A percentile compares a stretch with the other conserved stretches of the same genome.
Conservation (phyloP, 2,329 filamentous ascomycete genomes). For the Bipolaris victoriae region DNA sequence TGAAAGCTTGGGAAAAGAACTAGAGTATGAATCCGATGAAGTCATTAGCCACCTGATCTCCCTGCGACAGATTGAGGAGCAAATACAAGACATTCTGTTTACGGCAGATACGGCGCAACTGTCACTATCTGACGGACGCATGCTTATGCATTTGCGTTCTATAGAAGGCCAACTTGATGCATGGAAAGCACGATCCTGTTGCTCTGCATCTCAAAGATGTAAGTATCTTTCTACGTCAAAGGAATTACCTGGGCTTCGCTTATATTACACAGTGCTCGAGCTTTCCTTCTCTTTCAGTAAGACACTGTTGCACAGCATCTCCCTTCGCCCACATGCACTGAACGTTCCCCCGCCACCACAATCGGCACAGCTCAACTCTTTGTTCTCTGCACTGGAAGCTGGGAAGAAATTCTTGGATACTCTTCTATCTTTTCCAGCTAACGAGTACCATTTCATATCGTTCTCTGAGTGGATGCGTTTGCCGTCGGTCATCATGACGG, state of each 20-base stretch:
- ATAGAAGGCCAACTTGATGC: slow-evolving; percentile 36
- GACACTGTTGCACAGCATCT: slow-evolving; percentile 37
- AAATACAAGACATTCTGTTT: slow-evolving; percentile 40
- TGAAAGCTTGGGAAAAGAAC: slow-evolving; percentile 21
- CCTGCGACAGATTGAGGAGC: slow-evolving; percentile 42
- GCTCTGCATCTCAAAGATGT: slow-evolving; percentile 29
- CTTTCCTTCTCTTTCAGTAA: slow-evolving; percentile 38
- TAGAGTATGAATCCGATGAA: slow-evolving; percentile 37
- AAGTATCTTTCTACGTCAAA: background rate
- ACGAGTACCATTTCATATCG: slow-evolving; percentile 39
- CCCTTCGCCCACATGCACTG: slow-evolving; percentile 24
- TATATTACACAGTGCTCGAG: slow-evolving; percentile 27
- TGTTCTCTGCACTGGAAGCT: slow-evolving; percentile 60
- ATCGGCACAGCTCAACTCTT: slow-evolving; percentile 29
- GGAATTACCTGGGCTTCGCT: background rate
- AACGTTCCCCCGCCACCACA: slow-evolving; percentile 6
- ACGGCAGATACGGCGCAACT: slow-evolving; percentile 26
- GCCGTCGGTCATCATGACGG: slow-evolving; percentile 38
- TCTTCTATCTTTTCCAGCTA: slow-evolving; percentile 74
- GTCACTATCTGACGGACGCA: slow-evolving; percentile 36
- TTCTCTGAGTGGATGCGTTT: slow-evolving; percentile 45
- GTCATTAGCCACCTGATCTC: slow-evolving; percentile 32
- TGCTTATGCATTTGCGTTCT: slow-evolving; percentile 38
- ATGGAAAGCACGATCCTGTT: slow-evolving; percentile 27
- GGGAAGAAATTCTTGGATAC: slow-evolving; percentile 70